Percentiles rank a stretch among this genome's conserved stretches.
These are phyloP conservation scores for Chlamydomonas sp. DNA, from an alignment of 139 green algal genomes.

Conservation along the genomic window DNA sequence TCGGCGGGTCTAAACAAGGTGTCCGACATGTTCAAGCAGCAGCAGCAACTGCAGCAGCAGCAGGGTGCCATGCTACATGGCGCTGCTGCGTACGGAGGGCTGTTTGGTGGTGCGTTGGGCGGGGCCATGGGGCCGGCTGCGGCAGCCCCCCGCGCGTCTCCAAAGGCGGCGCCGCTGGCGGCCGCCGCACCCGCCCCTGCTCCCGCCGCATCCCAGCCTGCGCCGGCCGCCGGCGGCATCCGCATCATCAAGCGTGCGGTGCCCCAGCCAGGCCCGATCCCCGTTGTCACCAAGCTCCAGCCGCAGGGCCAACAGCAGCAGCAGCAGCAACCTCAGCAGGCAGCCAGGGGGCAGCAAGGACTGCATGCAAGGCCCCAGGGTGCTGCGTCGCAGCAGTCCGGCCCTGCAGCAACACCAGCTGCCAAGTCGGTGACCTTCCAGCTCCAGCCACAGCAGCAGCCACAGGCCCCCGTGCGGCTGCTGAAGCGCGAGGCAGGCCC, in stretches of 20 bases:
- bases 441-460: constrained; percentile 27
- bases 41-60: constrained; percentile 4
- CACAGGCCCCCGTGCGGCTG: background rate
- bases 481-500: background rate
- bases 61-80: background rate
- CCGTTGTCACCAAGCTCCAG: background rate
- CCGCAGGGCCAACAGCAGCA: background rate
- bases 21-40: background rate
- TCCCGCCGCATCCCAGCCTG: background rate
- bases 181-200: background rate
- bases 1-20: background rate
- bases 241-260: background rate
- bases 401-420: background rate
- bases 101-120: background rate
- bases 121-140: background rate
- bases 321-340: constrained; percentile 5
- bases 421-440: background rate
- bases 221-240: background rate
- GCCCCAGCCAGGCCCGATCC: background rate
- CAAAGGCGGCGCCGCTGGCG: background rate
- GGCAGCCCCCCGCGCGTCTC: background rate
- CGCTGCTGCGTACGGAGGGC: background rate
- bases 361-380: no score
- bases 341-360: background rate
- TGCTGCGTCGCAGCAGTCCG: no score